Evolutionary conservation across 495 filamentous ascomycete genomes (phyloP), one percentile per base, ranked within the genome.

Genomic region (Mytilinidion resinicola): DNA sequence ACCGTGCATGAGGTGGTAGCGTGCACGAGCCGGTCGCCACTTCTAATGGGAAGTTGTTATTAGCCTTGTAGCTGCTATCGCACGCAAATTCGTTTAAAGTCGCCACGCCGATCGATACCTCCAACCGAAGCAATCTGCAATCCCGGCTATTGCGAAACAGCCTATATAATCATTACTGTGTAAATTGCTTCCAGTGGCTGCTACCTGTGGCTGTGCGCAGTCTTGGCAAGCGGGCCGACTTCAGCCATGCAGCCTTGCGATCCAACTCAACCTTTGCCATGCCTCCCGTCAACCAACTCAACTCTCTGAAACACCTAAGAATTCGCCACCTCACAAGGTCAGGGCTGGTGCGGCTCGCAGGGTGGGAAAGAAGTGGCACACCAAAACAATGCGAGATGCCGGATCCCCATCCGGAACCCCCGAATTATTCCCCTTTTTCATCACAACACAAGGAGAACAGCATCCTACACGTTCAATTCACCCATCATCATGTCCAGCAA

Each of bases 261-360:
- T 53, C 37, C 50, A 53, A 53, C 50, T 37, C 37, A n/a, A n/a
- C n/a, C n/a, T n/a, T n/a, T n/a, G n/a, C n/a, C n/a, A n/a, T n/a
- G n/a, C n/a, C n/a, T n/a, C 50, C 25, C 8, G 21, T 53, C 50
- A 53, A 53, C 25, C 50, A 53, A 53, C 21, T 53, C 50, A 53
- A 53, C n/a, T 53, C 50, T 53, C 21, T 53, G 37, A 37, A 53
- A 53, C 50, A 53, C 50, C 21, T 53, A 53, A n/a, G n/a, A n/a
- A n/a, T n/a, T n/a, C n/a, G n/a, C n/a, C n/a, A n/a, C n/a, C n/a
- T n/a, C n/a, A n/a, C n/a, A n/a, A n/a, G 9, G n/a, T n/a, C n/a
- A n/a, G n/a, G n/a, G n/a, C n/a, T n/a, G n/a, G n/a, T n/a, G n/a
- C n/a, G 17, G 50, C 33, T 9, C 36, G 8, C 4, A 33, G 37